Evolutionary conservation across 2,329 filamentous ascomycete species (phyloP), one percentile per base, ranked within the genome.

Genomic region (Pestalotiopsis sp.): DNA sequence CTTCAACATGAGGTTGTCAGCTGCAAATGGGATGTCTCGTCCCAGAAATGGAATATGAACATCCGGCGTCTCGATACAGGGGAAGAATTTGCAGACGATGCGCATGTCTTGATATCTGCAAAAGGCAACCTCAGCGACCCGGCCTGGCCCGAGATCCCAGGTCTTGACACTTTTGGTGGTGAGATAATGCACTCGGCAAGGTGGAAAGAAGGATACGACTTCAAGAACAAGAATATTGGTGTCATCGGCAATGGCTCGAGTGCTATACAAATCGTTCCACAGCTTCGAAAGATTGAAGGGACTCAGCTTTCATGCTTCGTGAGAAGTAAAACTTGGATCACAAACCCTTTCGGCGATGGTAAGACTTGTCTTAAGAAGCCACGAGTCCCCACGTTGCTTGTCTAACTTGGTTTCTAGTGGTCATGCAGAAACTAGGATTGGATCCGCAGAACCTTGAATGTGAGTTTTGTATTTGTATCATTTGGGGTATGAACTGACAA

Each of bases 241-340:
- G 76, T 88, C 4, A 83, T 88, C 60, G 86, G 86, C n/a, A 84
- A 84, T 67, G 86, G 86, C 13, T 84, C 84, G 23, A 86, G 84
- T 70, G 81, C 81, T 1, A 86, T 87, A 69, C 86, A 88, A 69
- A 87, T 88, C 66, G 79, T 87, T 9, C 85, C 86, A 1, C 76
- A 72, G 5, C 76, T 88, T 52, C 84, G 86, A 71, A 82, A 82
- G 69, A 56, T 82, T 1, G 76, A 82, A 64, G 83, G 82, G 3
- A 70, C 78, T 3, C 72, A 79, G 11, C 73, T 86, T 36, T 82
- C 78, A 4, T 83, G 82, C 66, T 87, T 86, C 70, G 81, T 86
- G 62, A 80, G 85, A 66, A 84, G 81, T 52, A 82, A 82, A 64
- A 86, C 83, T 4, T 87, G 84, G 85, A 85, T 87, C 63, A 80